Base-by-base conservation (phyloP, 164 flowering plant species). In the Vitis rotundifolia region DNA sequence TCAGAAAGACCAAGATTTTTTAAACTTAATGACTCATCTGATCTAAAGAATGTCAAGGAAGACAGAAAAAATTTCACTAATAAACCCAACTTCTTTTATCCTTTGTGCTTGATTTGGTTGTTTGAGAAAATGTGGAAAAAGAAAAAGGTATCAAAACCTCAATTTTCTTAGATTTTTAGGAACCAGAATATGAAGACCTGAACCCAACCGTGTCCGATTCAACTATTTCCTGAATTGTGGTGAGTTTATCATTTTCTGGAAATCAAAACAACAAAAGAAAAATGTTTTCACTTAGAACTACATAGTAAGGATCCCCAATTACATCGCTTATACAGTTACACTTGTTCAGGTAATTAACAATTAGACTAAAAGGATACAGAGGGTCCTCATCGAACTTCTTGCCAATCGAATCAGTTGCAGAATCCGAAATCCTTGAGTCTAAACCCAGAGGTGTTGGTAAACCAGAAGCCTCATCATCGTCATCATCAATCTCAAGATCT, bases 1-100 rank as follows among this genome's bases (percentile, higher is more conserved):
- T 92, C 97, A 11, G 97, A 94, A 18, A 94, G 83, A 16, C 98
- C 97, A 67, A 91, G 84, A 29, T 73, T 84, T 80, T 79, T 78
- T 61, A 91, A 76, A 66, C 86, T 87, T 67, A 86, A 47, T 1
- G 91, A 84, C 5, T 87, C 93, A 26, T 87, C 90, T 59, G 79
- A 76, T 77, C 97, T 92, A 60, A 12, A 64, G 54, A 78, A 65
- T 59, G 79, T 88, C 75, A 87, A 82, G 83, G 49, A 68, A 52
- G 12, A 62, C 66, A 71, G 3, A n/a, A 9, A 31, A 16, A 14
- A 13, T 28, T 52, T 3, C 0, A 9, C 9, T 6, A 50, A 13
- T 6, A 11, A 71, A 57, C 19, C n/a, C 26, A 6, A 3, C 6
- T 37, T 6, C 5, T 37, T 6, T 6, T 3, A 37, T 37, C 44